Evolutionary conservation across 257 asterid species (phyloP).

Genomic region (Solanum chiquidenum): DNA sequence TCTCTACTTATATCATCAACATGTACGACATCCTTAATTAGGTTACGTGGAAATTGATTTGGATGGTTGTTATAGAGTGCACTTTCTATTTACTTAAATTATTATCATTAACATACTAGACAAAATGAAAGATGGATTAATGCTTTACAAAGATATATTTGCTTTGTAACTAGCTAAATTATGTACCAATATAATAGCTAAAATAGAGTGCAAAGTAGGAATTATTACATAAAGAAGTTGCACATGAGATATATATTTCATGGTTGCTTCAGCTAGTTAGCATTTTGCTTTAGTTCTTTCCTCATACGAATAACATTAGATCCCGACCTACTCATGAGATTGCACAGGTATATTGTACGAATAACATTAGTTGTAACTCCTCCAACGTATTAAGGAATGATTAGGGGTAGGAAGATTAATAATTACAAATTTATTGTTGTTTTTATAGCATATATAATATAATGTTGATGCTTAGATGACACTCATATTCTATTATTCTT

Average conservation of each 20-base stretch:
- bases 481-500: neutral
- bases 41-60: neutral
- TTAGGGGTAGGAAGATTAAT: neutral
- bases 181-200: neutral
- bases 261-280: neutral
- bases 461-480: too few relatives aligned
- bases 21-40: neutral
- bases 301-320: too few relatives aligned
- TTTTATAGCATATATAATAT: too few relatives aligned
- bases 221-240: neutral
- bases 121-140: neutral
- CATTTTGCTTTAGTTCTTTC: too few relatives aligned
- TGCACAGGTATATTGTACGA: neutral
- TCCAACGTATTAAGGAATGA: neutral
- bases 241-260: neutral
- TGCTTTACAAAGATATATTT: neutral
- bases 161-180: neutral
- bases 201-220: neutral
- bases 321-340: neutral
- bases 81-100: too few relatives aligned
- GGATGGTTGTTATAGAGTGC: neutral
- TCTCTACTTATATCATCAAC: neutral
- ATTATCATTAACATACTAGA: neutral
- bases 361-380: neutral
- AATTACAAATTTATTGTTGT: too few relatives aligned